phyloP scores from a whole-genome alignment of 768 basidiomycete genomes.

The Mycena maculata region DNA sequence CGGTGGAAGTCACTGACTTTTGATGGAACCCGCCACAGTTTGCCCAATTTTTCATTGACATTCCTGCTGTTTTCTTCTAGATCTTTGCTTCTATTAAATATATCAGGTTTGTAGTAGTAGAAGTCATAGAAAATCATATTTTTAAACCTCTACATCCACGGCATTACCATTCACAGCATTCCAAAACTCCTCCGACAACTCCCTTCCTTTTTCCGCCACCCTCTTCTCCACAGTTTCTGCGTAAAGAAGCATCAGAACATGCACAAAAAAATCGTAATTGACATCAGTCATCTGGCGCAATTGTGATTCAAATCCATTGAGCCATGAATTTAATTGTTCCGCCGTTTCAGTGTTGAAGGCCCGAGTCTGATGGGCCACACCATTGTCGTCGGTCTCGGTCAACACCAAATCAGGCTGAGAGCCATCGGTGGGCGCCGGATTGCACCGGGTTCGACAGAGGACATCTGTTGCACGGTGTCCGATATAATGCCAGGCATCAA shows the following conservation, averaged over 20 bases:
- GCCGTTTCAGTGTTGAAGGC: conserved; percentile 37
- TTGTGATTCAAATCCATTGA: too few relatives aligned
- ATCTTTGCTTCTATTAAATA: too few relatives aligned
- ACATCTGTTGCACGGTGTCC: conserved; percentile 22
- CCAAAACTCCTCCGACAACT: conserved; percentile 8
- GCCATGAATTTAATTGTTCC: too few relatives aligned
- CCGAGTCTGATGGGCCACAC: conserved; percentile 19
- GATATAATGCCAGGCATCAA: conserved; percentile 31
- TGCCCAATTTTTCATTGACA: too few relatives aligned
- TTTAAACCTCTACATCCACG: too few relatives aligned
- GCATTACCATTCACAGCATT: neutral
- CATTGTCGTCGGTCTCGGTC: conserved; percentile 12
- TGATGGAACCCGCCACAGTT: too few relatives aligned
- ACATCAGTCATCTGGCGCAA: conserved; percentile 10
- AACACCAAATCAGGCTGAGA: conserved; percentile 34
- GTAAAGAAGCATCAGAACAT: neutral
- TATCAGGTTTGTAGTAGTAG: too few relatives aligned
- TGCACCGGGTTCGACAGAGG: conserved; percentile 14
- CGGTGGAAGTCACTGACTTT: too few relatives aligned
- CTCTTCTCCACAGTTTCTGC: neutral
- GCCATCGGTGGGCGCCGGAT: conserved; percentile 34
- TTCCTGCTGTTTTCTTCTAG: too few relatives aligned
- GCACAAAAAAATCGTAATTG: neutral
- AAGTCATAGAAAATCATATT: neutral
- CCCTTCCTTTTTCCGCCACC: neutral